Percentiles rank a stretch among this genome's conserved stretches.
phyloP scores from a whole-genome alignment of 768 basidiomycete genomes.

The Cubamyces sp. region DNA sequence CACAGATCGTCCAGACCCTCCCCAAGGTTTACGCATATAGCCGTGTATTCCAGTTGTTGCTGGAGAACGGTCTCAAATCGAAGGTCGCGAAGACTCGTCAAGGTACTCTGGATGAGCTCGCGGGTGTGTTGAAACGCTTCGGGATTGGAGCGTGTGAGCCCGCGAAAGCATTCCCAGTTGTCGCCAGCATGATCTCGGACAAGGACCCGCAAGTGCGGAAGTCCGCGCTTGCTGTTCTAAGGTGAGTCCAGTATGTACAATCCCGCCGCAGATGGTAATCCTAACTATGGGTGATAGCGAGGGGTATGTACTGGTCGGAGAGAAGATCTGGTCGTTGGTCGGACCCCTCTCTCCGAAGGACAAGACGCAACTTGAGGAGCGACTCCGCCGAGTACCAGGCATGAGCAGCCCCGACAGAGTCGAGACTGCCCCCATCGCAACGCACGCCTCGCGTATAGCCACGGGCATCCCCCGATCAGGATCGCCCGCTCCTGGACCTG shows the following conservation, averaged over 20 bases:
- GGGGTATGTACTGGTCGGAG: constrained; percentile 80
- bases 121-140: constrained; percentile 74
- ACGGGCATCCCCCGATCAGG: constrained; percentile 51
- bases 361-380: constrained; percentile 90
- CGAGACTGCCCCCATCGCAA: constrained; percentile 43
- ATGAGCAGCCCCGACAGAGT: constrained; percentile 54
- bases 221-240: constrained; percentile 79
- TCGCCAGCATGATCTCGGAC: constrained; percentile 83
- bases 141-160: constrained; percentile 85
- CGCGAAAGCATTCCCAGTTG: constrained; percentile 72
- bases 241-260: constrained; percentile 50
- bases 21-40: constrained; percentile 94
- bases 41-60: constrained; percentile 83
- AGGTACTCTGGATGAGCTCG: constrained; percentile 83
- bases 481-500: constrained; percentile 47
- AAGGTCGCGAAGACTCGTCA: constrained; percentile 93
- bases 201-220: constrained; percentile 89
- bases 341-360: constrained; percentile 81
- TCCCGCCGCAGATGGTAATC: constrained; percentile 8
- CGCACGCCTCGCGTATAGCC: constrained; percentile 58
- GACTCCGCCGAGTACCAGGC: constrained; percentile 79
- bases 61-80: constrained; percentile 87
- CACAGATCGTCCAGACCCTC: constrained; percentile 81
- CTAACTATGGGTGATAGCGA: constrained; percentile 52
- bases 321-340: constrained; percentile 82